Evolutionary conservation across 805 yeast species (phyloP).

Genomic region (Kodamaea kaohsiungensis): DNA sequence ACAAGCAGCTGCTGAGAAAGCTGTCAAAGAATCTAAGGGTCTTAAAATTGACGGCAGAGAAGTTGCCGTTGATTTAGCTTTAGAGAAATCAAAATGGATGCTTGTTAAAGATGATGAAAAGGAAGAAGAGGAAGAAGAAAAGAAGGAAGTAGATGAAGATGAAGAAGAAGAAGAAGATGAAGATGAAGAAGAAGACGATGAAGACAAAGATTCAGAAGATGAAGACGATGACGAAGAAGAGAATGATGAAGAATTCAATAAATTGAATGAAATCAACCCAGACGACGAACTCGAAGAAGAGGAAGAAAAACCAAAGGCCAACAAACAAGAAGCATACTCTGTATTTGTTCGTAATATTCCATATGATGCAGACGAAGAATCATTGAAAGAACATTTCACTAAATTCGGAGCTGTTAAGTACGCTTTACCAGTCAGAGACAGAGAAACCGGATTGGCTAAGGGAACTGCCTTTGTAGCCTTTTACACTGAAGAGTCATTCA

Average conservation of each 20-base stretch:
- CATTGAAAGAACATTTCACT: conserved; percentile 72
- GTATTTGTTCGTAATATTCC: conserved; percentile 92
- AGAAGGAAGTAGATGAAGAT: conserved; percentile 41
- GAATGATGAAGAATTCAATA: conserved; percentile 29
- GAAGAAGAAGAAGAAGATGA: conserved; percentile 39
- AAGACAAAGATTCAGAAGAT: conserved; percentile 28
- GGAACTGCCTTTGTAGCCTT: conserved; percentile 98
- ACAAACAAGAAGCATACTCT: conserved; percentile 69
- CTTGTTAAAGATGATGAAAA: conserved; percentile 41
- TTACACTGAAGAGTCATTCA: conserved; percentile 56
- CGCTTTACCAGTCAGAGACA: conserved; percentile 92
- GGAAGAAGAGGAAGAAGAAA: conserved; percentile 41
- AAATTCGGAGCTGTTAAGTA: conserved; percentile 87
- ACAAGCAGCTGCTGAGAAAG: conserved; percentile 71
- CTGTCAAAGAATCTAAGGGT: conserved; percentile 73
- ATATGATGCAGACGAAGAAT: conserved; percentile 85
- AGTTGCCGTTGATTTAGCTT: conserved; percentile 92
- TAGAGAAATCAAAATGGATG: conserved; percentile 86
- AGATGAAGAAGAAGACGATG: conserved; percentile 36
- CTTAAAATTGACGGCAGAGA: conserved; percentile 84
- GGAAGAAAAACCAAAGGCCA: conserved; percentile 40
- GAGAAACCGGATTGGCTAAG: conserved; percentile 78
- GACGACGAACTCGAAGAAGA: conserved; percentile 34
- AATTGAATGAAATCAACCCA: conserved; percentile 33
- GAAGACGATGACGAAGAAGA: conserved; percentile 29